phyloP scores from a whole-genome alignment of 768 basidiomycete genomes.

The Sarcodon aspratus region DNA sequence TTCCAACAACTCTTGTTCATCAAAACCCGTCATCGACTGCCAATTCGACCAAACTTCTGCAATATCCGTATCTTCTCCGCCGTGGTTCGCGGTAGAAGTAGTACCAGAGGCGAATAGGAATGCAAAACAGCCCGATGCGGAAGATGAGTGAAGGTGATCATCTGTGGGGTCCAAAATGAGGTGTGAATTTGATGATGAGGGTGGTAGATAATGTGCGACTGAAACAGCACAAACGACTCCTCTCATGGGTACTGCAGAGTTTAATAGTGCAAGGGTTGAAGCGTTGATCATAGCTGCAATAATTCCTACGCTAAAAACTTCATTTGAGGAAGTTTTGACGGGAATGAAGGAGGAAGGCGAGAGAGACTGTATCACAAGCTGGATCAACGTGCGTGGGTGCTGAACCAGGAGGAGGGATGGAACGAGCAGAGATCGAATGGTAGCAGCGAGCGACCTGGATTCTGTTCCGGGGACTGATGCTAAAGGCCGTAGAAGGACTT shows the following conservation, averaged over 20 bases:
- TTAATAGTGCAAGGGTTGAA: slow-evolving; percentile 53
- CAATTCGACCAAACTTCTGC: slow-evolving; percentile 44
- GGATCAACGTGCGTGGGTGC: slow-evolving; percentile 62
- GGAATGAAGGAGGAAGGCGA: slow-evolving; percentile 8
- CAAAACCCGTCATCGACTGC: slow-evolving; percentile 25
- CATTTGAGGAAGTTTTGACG: neutral
- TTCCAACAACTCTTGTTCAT: slow-evolving; percentile 27
- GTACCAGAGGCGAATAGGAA: slow-evolving; percentile 36
- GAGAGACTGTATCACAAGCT: slow-evolving; percentile 66
- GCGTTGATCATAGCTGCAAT: slow-evolving; percentile 61
- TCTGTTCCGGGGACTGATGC: slow-evolving; percentile 59
- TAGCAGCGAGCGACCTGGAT: slow-evolving; percentile 44
- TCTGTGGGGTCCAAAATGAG: slow-evolving; percentile 44
- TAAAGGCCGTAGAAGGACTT: slow-evolving; percentile 62
- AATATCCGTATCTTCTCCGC: slow-evolving; percentile 4
- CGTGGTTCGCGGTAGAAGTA: slow-evolving; percentile 12
- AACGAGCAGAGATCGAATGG: slow-evolving; percentile 43
- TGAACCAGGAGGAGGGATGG: slow-evolving; percentile 56
- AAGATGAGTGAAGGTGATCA: slow-evolving; percentile 24
- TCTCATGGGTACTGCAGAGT: slow-evolving; percentile 62
- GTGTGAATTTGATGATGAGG: slow-evolving; percentile 8
- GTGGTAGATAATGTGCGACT: slow-evolving; percentile 25
- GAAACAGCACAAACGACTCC: slow-evolving; percentile 66
- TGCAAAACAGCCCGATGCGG: slow-evolving; percentile 54
- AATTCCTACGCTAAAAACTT: slow-evolving; percentile 1